These are phyloP conservation scores for Euphorbia pulcherrima DNA, from an alignment of 345 rosid genomes.

Conservation along the genomic window DNA sequence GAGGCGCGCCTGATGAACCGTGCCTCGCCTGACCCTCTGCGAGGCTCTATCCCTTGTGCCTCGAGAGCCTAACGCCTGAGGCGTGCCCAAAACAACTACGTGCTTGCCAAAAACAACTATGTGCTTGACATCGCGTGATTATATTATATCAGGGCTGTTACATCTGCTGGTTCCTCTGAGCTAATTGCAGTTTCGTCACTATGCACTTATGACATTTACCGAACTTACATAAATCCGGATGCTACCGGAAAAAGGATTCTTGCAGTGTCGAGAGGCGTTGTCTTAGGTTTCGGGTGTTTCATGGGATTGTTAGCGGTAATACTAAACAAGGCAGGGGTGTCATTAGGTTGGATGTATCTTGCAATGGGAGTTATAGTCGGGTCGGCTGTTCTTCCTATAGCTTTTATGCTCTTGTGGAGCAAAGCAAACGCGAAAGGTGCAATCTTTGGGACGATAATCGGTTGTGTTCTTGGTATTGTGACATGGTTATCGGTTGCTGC, in stretches of 20 bases:
- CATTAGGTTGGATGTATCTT: slow-evolving; percentile 93
- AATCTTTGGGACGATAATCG: slow-evolving; percentile 56
- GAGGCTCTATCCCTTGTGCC: too few species aligned
- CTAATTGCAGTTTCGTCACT: slow-evolving; percentile 86
- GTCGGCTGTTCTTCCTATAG: slow-evolving; percentile 85
- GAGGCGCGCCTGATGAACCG: too few species aligned
- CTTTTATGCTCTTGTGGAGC: slow-evolving; percentile 88
- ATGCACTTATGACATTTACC: slow-evolving; percentile 84
- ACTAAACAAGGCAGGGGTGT: slow-evolving; percentile 82
- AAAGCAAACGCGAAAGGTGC: slow-evolving; percentile 87
- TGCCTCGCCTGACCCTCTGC: too few species aligned
- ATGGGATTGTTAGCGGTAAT: slow-evolving; percentile 91
- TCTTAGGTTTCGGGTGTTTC: slow-evolving; percentile 83
- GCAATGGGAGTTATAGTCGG: slow-evolving; percentile 90
- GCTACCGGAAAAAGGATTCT: slow-evolving; percentile 74
- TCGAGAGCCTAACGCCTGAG: too few species aligned
- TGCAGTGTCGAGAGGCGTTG: slow-evolving; percentile 59
- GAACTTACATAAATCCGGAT: slow-evolving; percentile 75
- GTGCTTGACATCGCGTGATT: neutral
- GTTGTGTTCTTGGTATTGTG: slow-evolving; percentile 67
- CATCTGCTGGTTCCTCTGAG: slow-evolving; percentile 89
- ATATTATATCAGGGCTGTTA: slow-evolving; percentile 68
- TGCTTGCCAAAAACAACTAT: too few species aligned
- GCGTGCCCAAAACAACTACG: too few species aligned
- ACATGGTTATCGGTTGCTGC: slow-evolving; percentile 68